Conservation (phyloP, 176 grass and related monocot species). For the Oryza brachyantha region DNA sequence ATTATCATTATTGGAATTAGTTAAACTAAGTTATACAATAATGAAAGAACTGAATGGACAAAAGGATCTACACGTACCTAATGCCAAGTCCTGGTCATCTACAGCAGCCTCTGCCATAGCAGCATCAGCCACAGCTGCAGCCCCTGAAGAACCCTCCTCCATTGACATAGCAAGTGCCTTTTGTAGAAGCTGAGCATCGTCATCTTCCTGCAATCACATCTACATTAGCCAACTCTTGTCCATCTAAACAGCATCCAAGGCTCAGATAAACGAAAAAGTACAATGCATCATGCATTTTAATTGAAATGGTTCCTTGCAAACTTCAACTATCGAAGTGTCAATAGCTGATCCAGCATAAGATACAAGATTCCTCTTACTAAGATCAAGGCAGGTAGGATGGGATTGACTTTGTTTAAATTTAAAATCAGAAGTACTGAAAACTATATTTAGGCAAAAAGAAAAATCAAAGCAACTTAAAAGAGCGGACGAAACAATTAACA, state of each 20-base stretch:
- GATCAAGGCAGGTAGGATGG: neutral
- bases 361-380: neutral
- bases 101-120: conserved; percentile 59
- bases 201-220: conserved; percentile 55
- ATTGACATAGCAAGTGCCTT: conserved; percentile 95
- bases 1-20: neutral
- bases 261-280: conserved; percentile 18
- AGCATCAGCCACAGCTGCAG: conserved; percentile 46
- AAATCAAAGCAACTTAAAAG: too few species aligned
- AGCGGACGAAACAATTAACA: neutral
- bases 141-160: conserved; percentile 57
- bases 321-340: neutral
- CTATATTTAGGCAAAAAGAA: neutral
- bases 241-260: neutral
- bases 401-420: neutral
- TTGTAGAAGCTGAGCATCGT: conserved; percentile 66
- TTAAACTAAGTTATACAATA: neutral
- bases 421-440: neutral
- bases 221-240: conserved; percentile 22
- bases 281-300: neutral
- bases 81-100: conserved; percentile 79
- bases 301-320: neutral
- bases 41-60: neutral
- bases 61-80: conserved; percentile 60
- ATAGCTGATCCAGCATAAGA: neutral